Evolutionary conservation across 2,329 filamentous ascomycete species (phyloP).

Genomic region (Daldinia sp.): DNA sequence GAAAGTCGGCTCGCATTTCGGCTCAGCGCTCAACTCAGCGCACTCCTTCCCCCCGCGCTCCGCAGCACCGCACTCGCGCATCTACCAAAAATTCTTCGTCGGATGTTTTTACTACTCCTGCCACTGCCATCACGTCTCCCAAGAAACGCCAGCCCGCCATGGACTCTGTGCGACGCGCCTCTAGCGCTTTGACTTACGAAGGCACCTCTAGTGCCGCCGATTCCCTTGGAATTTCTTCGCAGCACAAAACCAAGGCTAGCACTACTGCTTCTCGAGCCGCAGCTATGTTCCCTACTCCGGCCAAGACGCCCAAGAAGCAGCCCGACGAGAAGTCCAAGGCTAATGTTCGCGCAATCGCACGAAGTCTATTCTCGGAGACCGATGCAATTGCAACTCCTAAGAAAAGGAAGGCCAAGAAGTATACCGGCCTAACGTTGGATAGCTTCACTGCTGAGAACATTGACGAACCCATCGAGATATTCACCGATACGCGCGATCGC

Average conservation of each 20-base stretch:
- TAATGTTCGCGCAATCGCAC: conserved; percentile 66
- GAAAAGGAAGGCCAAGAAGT: conserved; percentile 69
- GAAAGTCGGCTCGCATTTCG: conserved; percentile 75
- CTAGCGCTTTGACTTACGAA: conserved; percentile 60
- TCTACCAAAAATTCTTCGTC: conserved; percentile 41
- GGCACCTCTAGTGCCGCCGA: conserved; percentile 58
- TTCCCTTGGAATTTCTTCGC: conserved; percentile 54
- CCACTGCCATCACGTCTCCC: conserved; percentile 59
- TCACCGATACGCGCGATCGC: conserved; percentile 83
- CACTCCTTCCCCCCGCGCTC: conserved; percentile 66
- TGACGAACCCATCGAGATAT: conserved; percentile 75
- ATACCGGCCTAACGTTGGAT: conserved; percentile 65
- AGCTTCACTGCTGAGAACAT: conserved; percentile 70
- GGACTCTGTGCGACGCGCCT: conserved; percentile 62
- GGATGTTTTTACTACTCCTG: conserved; percentile 58
- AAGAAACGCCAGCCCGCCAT: conserved; percentile 64
- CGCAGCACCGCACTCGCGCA: conserved; percentile 48
- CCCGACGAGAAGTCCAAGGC: conserved; percentile 63
- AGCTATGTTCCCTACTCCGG: conserved; percentile 79
- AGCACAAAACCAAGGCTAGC: conserved; percentile 47
- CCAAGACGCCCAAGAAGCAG: conserved; percentile 80
- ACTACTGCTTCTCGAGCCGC: conserved; percentile 52
- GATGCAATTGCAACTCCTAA: conserved; percentile 64
- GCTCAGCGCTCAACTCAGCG: conserved; percentile 60
- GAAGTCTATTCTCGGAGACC: conserved; percentile 71